Evolutionary conservation across 2,329 filamentous ascomycete species (phyloP), one percentile per base, ranked within the genome.

Genomic region (Trichothecium roseum): DNA sequence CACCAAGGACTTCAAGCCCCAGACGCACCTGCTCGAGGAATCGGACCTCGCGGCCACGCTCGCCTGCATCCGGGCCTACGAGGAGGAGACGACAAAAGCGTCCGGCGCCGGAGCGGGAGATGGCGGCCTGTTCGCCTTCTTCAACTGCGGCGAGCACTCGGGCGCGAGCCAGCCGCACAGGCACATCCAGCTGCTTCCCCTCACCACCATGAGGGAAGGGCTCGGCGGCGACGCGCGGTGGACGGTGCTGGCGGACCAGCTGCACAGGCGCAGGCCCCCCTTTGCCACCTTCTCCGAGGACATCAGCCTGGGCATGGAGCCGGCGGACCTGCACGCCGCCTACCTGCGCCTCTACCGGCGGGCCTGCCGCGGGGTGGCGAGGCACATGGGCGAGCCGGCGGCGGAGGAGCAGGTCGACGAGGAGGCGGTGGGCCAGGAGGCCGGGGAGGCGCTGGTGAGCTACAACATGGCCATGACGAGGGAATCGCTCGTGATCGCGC

Each of bases 141-240:
- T 81, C 65, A 86, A 85, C 54, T 78, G 73, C 22, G 81, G 81
- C 2, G 54, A 65, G 9, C 67, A 79, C 47, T 83, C 78, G 4
- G 81, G 81, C 3, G 79, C 81, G 2, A 81, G 76, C 43, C 81
- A 86, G 51, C 71, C 80, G 10, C 81, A 85, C 49, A 58, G 81
- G 4, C 81, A 86, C 47, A 54, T 86, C 18, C 81, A 86, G 53
- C 66, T 85, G n/a, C 55, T 86, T 4, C 78, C 79, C 0, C 65
- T 84, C 0, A 64, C 70, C 7, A 58, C 64, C 14, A 84, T 85
- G 78, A 64, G 59, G 26, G 65, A 68, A 10, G 74, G 72, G 0
- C 45, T 77, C 5, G 54, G 51, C 1, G 34, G 42, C 1, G 36
- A 37, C 5, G 10, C 17, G 2, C 40, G 41, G 3, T 80, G 75